Base-by-base conservation (phyloP, 2,329 filamentous ascomycete genomes). In the Lecanoromycetidae sp. region DNA sequence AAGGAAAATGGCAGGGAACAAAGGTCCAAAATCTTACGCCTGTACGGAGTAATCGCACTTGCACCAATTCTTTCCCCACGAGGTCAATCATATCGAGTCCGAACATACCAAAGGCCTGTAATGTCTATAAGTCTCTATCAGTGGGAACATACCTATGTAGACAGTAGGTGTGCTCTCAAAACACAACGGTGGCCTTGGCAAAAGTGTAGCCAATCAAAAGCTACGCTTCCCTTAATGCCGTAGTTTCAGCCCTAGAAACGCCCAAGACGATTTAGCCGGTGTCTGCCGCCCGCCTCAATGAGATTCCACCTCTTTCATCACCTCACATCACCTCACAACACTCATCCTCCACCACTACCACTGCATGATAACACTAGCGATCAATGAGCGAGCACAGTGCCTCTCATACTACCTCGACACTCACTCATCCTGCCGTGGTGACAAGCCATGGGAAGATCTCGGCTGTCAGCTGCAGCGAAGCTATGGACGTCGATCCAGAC, bases 401-500 rank as follows among this genome's bases (percentile, higher is more conserved):
- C n/a, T 44, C 45, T 7, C 10, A 34, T 20, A 48, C n/a, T n/a
- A n/a, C 49, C 4, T 27, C 43, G n/a, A 42, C 23, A 13, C 13
- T 46, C 36, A 51, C 36, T 27, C 26, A 33, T 6, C 22, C 45
- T 5, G 6, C 30, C 20, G 20, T 32, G 15, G 23, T 29, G 2
- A 23, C 44, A 17, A 44, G 46, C 33, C 35, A 52, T 52, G 50
- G 46, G 46, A 43, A 49, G 36, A 36, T 36, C 38, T 43, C 49
- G 26, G 32, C 43, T 19, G 25, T 43, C 38, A 41, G 25, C 40
- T 29, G 23, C 48, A 43, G 38, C 40, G 38, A 50, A 50, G 43
- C 47, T 47, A 52, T 52, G 50, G 50, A 52, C 50, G 44, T 50
- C 50, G 38, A 49, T n/a, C 12, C 40, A 13, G 47, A 43, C 46